Conservation (phyloP, 225 moss, liverwort and hornwort genomes). For the Bryum argenteum region DNA sequence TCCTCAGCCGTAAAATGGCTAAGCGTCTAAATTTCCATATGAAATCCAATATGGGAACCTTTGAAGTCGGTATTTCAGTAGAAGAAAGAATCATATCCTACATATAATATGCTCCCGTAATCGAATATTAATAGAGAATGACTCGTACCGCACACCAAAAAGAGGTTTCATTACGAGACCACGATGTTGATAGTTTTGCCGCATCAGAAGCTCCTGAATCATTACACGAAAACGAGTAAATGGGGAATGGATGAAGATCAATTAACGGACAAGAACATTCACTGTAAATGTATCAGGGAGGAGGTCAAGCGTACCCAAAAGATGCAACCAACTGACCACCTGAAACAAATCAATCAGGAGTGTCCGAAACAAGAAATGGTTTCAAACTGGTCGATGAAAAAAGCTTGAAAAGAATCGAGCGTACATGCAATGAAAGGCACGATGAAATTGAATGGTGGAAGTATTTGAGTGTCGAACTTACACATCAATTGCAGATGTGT, state of each 20-base stretch:
- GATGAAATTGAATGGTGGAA: constrained; percentile 6
- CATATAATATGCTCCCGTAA: neutral
- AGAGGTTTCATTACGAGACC: constrained; percentile 80
- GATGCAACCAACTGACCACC: constrained; percentile 96
- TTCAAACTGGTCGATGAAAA: constrained; percentile 5
- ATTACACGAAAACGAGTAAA: constrained; percentile 2
- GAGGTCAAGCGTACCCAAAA: constrained; percentile 76
- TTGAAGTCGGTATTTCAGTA: neutral
- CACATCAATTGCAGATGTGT: constrained; percentile 94
- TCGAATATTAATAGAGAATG: neutral
- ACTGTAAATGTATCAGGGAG: neutral
- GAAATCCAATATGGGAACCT: neutral
- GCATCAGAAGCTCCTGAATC: constrained; percentile 85
- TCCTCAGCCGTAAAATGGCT: neutral
- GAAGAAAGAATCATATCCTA: neutral
- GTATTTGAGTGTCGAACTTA: constrained; percentile 41
- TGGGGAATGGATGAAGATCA: constrained; percentile 1
- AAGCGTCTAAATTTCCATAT: neutral
- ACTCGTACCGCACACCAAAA: constrained; percentile 86
- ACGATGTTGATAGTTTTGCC: constrained; percentile 58
- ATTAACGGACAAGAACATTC: neutral
- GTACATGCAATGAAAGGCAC: constrained; percentile 4
- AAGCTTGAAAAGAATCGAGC: constrained; percentile 4
- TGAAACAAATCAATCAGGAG: constrained; percentile 49
- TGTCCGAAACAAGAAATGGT: constrained; percentile 30